Base-by-base conservation (phyloP, 306 rosid species). In the Rubus idaeus region DNA sequence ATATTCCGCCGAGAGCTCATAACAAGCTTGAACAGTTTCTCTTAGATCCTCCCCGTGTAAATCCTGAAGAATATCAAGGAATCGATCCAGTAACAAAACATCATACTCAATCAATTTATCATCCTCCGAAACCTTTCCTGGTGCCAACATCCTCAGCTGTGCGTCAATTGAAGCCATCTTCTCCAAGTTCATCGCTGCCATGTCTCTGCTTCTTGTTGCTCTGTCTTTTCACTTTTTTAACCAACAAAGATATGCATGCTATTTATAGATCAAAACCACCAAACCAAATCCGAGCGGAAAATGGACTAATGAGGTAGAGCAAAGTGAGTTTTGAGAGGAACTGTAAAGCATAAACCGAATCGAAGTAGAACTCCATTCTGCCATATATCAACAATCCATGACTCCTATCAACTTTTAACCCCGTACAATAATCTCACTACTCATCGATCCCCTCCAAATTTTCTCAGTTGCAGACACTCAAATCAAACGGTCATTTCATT, bases 1-100 rank as follows among this genome's bases (percentile, higher is more conserved):
- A n/a, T 95, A 95, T 88, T 95, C 96, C 5, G 97, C 97, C 4
- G 99, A 89, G 23, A 88, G 77, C 88, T 92, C 99, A 65, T 95
- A 95, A 82, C 97, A 95, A 39, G 92, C 97, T 92, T 95, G 99
- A 70, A 95, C 98, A 83, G 97, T 95, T 84, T 92, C 97, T 81
- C 96, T 90, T 49, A 95, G 85, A 69, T 86, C 89, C 79, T 92
- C 92, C 5, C 98, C 98, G 61, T 95, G 98, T 82, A 95, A 87
- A 84, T 95, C 93, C 88, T 92, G 97, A 75, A 95, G 98, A 79
- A 95, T 95, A 79, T 95, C 97, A 20, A 95, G 97, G 81, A 95
- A 95, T 0, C 98, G 91, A 75, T 95, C 98, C 72, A 91, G 74
- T 77, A 94, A 67, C 79, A 94, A 73, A 78, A 96, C 98, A 84